Conservation (phyloP, 768 basidiomycete species). For the Leccinum disarticulatum region DNA sequence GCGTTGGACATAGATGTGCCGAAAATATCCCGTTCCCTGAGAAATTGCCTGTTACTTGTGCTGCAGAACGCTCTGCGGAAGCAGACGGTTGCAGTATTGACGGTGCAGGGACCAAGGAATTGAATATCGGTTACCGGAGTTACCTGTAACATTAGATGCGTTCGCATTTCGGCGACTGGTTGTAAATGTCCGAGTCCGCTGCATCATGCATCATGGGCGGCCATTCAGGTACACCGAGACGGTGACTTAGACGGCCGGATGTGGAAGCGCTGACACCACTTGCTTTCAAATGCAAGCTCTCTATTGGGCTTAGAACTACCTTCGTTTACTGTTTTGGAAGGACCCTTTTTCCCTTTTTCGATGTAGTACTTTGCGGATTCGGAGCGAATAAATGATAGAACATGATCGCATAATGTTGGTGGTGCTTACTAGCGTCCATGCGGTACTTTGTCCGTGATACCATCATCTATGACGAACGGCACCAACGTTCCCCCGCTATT, state of each 20-base stretch:
- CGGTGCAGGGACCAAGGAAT: background rate
- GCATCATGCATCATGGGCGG: background rate
- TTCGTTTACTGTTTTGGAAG: background rate
- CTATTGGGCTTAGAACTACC: background rate
- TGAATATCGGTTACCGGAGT: background rate
- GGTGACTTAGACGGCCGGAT: background rate
- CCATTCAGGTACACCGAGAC: background rate
- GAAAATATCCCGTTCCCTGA: background rate
- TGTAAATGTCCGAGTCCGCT: background rate
- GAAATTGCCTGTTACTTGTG: constrained; percentile 1
- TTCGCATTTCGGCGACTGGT: background rate
- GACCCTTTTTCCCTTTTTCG: background rate
- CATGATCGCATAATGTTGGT: background rate
- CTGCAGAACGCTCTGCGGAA: background rate
- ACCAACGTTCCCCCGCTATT: background rate
- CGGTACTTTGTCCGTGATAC: background rate
- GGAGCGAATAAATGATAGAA: constrained; percentile 1
- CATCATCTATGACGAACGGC: background rate
- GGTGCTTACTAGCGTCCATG: background rate
- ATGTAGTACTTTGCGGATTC: background rate
- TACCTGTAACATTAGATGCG: background rate
- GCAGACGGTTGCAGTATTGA: background rate
- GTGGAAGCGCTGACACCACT: background rate
- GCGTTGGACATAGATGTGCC: background rate
- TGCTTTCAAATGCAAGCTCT: background rate